A percentile compares a stretch with the other conserved stretches of the same genome.
Conservation (phyloP, 768 basidiomycete species). For the Rossbeevera mucosa region DNA sequence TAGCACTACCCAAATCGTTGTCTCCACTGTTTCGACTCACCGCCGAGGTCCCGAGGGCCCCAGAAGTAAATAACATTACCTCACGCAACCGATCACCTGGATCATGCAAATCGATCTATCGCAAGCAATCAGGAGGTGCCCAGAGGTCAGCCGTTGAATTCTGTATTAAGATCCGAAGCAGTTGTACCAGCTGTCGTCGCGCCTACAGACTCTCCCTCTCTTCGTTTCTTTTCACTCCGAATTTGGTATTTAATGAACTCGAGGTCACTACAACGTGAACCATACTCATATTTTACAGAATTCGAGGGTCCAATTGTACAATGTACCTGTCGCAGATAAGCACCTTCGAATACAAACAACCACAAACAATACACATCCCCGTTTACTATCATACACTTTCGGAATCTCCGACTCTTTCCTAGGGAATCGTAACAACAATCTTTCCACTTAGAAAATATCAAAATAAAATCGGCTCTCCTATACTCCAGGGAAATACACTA, state of each 20-base stretch:
- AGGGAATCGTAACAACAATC: slow-evolving; percentile 27
- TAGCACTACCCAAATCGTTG: not conserved
- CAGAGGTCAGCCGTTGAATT: not conserved
- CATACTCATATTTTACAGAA: not conserved
- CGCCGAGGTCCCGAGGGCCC: slow-evolving; percentile 14
- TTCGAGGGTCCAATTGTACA: not conserved
- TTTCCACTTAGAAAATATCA: slow-evolving; percentile 31
- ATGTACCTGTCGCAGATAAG: not conserved
- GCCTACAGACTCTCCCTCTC: slow-evolving; percentile 5
- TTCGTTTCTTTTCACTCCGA: slow-evolving; percentile 3
- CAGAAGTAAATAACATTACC: not conserved
- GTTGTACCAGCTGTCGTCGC: slow-evolving; percentile 5
- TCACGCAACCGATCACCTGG: not conserved
- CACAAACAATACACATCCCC: slow-evolving; percentile 3
- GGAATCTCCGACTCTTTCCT: slow-evolving; percentile 13
- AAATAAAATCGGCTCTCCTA: not conserved
- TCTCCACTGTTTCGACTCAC: not conserved
- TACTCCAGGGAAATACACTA: slow-evolving; percentile 14
- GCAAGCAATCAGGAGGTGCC: slow-evolving; percentile 2
- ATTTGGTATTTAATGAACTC: slow-evolving; percentile 2
- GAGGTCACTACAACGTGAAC: not conserved
- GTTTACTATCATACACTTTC: slow-evolving; percentile 1
- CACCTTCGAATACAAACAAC: slow-evolving; percentile 2
- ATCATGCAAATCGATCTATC: not conserved
- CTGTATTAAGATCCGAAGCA: not conserved